These are phyloP conservation scores for Picochlorum sp. DNA, from an alignment of 139 green algal genomes.

Conservation along the genomic window DNA sequence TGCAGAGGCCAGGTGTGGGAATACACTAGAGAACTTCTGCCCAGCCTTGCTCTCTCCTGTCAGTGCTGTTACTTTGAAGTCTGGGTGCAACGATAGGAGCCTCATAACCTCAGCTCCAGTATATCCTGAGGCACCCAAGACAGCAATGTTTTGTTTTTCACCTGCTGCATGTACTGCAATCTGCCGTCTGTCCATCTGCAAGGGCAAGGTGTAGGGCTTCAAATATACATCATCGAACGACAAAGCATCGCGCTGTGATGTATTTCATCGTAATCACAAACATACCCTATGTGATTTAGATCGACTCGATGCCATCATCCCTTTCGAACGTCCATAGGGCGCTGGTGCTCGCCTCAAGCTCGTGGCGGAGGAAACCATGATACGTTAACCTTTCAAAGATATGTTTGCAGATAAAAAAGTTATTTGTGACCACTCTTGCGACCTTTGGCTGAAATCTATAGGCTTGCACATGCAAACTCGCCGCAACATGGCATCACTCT, in stretches of 20 bases:
- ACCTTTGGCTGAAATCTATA: too few species aligned
- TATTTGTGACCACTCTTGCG: too few species aligned
- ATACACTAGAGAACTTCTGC: slow-evolving; percentile 83
- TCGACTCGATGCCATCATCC: too few species aligned
- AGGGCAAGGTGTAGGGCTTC: slow-evolving; percentile 2
- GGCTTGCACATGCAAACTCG: too few species aligned
- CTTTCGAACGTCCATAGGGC: too few species aligned
- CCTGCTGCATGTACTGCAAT: background rate
- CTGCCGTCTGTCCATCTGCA: background rate
- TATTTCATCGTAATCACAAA: background rate
- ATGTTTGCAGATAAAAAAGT: too few species aligned
- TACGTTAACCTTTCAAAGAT: too few species aligned
- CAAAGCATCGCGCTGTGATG: background rate
- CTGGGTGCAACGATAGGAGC: slow-evolving; percentile 73
- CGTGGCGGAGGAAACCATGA: too few species aligned
- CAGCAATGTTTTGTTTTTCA: slow-evolving; percentile 52
- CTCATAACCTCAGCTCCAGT: slow-evolving; percentile 87
- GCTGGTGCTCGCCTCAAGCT: too few species aligned
- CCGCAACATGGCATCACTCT: too few species aligned
- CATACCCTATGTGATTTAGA: too few species aligned
- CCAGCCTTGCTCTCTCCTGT: slow-evolving; percentile 88
- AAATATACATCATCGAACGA: background rate
- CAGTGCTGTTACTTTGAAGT: slow-evolving; percentile 68
- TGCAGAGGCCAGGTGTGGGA: slow-evolving; percentile 75
- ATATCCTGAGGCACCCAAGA: slow-evolving; percentile 93